Evolutionary conservation across 2,329 filamentous ascomycete genomes (phyloP), one percentile per base, ranked within the genome.

Genomic region (Aspergillus niger): DNA sequence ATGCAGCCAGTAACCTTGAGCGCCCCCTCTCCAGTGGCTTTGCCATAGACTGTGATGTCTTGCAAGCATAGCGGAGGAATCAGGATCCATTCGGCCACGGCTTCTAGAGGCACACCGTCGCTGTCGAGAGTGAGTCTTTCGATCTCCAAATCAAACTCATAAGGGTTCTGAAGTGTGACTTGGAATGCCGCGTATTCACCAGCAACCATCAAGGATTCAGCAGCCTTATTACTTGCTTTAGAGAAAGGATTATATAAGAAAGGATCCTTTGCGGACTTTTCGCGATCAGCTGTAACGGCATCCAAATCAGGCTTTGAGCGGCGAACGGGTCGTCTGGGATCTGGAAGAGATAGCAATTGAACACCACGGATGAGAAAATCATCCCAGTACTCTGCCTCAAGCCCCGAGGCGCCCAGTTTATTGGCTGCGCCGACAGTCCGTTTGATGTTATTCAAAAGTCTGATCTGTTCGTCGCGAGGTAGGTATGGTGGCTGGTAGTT

Each of bases 201-300:
- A 4, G 91, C 88, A 20, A 98, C 91, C 30, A 97, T 81, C 1
- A 92, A 84, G 59, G 83, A 84, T 60, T 92, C 87, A 11, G 85
- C 80, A 1, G 82, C 80, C 24, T 75, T 78, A 17, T 80, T 80
- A 24, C 83, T 83, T 55, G 89, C 72, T 75, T 92, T 92, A 20
- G 92, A 78, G 70, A 97, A 98, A 0, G 95, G 92, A 70, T 97
- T 97, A 73, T 98, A 96, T 59, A 99, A 91, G 68, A 99, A 97
- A 0, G 95, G 95, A 63, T 95, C 92, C 64, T 83, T 78, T 57
- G 78, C 69, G 59, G 76, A 70, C 55, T 77, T 77, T 43, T 80
- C 73, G 44, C 73, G 72, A 8, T 69, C 70, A 7, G 73, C 72
- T 10, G 75, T 75, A 11, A 77, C 77, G 8, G 79, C 74, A 49